Percentiles rank a stretch among this genome's conserved stretches.
phyloP scores from a whole-genome alignment of 2,329 filamentous ascomycete species.

The Botrytis squamosa region DNA sequence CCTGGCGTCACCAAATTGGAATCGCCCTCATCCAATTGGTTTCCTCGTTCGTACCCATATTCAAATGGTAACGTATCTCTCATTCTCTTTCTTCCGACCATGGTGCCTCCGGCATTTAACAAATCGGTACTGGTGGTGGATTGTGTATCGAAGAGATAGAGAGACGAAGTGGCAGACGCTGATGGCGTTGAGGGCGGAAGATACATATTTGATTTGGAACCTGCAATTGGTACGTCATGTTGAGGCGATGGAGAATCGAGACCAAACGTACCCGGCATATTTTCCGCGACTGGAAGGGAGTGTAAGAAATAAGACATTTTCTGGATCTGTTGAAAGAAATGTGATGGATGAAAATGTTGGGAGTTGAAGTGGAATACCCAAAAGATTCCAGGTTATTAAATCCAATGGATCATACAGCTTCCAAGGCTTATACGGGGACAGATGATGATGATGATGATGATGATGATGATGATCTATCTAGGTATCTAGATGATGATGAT shows the following conservation, averaged over 20 bases:
- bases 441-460: not conserved
- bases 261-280: conserved; percentile 34
- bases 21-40: conserved; percentile 24
- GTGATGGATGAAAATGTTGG: not conserved
- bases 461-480: not conserved
- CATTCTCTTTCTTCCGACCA: conserved; percentile 27
- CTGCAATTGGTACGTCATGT: conserved; percentile 30
- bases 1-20: conserved; percentile 23
- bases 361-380: not conserved
- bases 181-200: conserved; percentile 45
- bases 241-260: conserved; percentile 24
- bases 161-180: conserved; percentile 39
- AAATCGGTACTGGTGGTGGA: conserved; percentile 22
- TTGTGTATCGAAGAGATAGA: conserved; percentile 33
- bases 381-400: not conserved
- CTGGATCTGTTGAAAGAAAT: not conserved
- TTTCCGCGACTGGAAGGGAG: conserved; percentile 18
- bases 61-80: conserved; percentile 25
- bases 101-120: not conserved
- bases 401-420: not conserved
- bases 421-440: not conserved
- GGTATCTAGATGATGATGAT: not conserved
- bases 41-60: conserved; percentile 10
- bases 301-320: conserved; percentile 30
- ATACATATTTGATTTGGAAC: conserved; percentile 43